Evolutionary conservation across 2,329 filamentous ascomycete species (phyloP).

Genomic region (Aspergillus candidus): DNA sequence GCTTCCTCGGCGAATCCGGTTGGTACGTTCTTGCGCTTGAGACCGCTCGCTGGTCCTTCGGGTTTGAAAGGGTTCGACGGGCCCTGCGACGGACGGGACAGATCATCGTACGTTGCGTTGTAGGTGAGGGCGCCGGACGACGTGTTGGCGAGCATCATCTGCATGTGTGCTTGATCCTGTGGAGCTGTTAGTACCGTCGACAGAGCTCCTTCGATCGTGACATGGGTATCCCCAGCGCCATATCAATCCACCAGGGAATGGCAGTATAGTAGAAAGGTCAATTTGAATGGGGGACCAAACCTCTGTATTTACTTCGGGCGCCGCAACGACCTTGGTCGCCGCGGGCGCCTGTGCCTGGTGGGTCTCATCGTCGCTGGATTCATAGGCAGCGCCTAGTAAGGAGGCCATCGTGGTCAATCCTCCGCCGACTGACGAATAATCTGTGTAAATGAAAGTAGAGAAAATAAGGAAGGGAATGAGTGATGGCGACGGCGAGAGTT

Average conservation of each 20-base stretch:
- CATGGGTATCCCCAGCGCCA: no score
- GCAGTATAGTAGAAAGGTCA: no score
- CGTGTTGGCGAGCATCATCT: constrained; percentile 48
- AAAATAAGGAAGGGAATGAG: neutral
- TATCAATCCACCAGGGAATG: no score
- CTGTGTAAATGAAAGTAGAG: constrained; percentile 1
- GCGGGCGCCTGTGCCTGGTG: constrained; percentile 21
- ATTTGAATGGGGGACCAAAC: constrained; percentile 41
- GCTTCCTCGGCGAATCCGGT: constrained; percentile 87
- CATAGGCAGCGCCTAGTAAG: constrained; percentile 41
- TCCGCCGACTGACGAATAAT: no score
- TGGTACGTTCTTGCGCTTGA: constrained; percentile 74
- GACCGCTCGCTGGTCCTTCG: constrained; percentile 44
- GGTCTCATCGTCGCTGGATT: constrained; percentile 46
- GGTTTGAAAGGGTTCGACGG: constrained; percentile 71
- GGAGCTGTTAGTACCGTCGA: constrained; percentile 27
- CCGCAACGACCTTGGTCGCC: constrained; percentile 40
- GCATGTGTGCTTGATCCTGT: constrained; percentile 47
- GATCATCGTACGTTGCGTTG: constrained; percentile 62
- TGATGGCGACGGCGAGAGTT: constrained; percentile 5
- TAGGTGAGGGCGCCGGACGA: constrained; percentile 47
- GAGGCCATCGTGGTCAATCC: constrained; percentile 31
- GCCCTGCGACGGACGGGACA: constrained; percentile 60
- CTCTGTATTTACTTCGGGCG: constrained; percentile 51
- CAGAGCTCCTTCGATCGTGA: neutral